Percentiles rank a stretch among this genome's conserved stretches.
Conservation (phyloP, 768 basidiomycete species). For the Lyophyllum decastes region DNA sequence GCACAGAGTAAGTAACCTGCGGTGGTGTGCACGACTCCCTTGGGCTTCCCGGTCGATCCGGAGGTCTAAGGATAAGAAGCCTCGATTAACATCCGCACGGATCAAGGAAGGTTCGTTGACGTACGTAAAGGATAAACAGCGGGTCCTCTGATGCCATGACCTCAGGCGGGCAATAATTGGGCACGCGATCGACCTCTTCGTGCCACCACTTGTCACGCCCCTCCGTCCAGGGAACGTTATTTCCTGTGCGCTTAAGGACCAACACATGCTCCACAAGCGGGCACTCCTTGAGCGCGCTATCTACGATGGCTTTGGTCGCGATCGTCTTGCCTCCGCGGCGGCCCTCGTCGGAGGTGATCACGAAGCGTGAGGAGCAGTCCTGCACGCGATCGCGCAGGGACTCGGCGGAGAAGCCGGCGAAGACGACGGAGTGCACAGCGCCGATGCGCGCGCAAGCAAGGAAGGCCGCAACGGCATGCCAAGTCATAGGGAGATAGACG, state of each 20-base stretch:
- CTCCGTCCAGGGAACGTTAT: slow-evolving; percentile 73
- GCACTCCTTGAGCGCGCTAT: slow-evolving; percentile 84
- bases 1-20: slow-evolving; percentile 91
- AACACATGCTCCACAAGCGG: slow-evolving; percentile 89
- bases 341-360: slow-evolving; percentile 96
- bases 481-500: slow-evolving; percentile 92
- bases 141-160: slow-evolving; percentile 93
- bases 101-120: slow-evolving; percentile 30
- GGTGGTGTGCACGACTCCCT: slow-evolving; percentile 92
- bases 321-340: slow-evolving; percentile 92
- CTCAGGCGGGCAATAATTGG: slow-evolving; percentile 86
- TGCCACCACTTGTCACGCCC: slow-evolving; percentile 97
- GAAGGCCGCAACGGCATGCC: slow-evolving; percentile 96
- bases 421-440: slow-evolving; percentile 95
- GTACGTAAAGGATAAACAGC: slow-evolving; percentile 96
- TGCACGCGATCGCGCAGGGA: slow-evolving; percentile 88
- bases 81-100: background rate
- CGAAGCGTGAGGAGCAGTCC: slow-evolving; percentile 87
- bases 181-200: slow-evolving; percentile 83
- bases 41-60: slow-evolving; percentile 94
- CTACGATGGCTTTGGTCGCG: slow-evolving; percentile 92
- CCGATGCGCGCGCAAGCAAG: slow-evolving; percentile 97
- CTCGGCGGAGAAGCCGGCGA: slow-evolving; percentile 96
- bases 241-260: slow-evolving; percentile 87
- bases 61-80: slow-evolving; percentile 62